Evolutionary conservation across 805 yeast genomes (phyloP), one percentile per base, ranked within the genome.

Genomic region (Metschnikowia borealis): DNA sequence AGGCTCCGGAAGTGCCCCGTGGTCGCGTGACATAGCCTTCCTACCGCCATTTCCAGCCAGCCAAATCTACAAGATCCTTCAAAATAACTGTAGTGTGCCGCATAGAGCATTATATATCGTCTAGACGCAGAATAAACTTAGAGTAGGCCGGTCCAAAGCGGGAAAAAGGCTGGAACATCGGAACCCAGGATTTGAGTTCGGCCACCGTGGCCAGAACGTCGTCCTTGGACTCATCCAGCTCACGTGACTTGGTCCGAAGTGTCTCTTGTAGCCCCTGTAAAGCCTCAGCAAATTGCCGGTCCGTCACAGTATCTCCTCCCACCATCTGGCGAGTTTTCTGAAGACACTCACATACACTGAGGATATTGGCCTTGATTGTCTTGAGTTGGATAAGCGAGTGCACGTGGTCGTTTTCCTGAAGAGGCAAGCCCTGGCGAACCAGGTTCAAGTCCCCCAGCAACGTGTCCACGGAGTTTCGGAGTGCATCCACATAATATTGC

Each of bases 401-500:
- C 18, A 73, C 60, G 11, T 36, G 40, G 2, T 54, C 58, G 34
- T 50, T 47, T 8, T 37, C 51, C 14, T 29, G 35, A 6, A 7
- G 26, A 6, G 53, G 50, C 35, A 44, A 47, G 5, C 39, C 44
- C 8, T 36, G 38, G 15, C 50, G 45, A 5, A 53, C 55, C 15
- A 23, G 35, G 17, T 44, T 52, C 14, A 57, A 50, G 20, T 58
- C 59, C 14, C 32, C 39, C n/a, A 80, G 77, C 37, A 85, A 62
- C 2, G 87, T 73, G 39, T 78, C 72, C 21, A 84, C 78, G 0
- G 89, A 78, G 47, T 81, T 78, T 14, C 79, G 74, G 43, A 85
- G 65, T 0, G 84, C 78, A 40, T 83, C 85, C 39, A 83, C 67
- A 60, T 84, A 85, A 63, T 85, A 85, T 55, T 84, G 86, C 43